These are phyloP conservation scores for Rhodamnia rubescens DNA, from an alignment of 345 rosid species.

Conservation along the genomic window DNA sequence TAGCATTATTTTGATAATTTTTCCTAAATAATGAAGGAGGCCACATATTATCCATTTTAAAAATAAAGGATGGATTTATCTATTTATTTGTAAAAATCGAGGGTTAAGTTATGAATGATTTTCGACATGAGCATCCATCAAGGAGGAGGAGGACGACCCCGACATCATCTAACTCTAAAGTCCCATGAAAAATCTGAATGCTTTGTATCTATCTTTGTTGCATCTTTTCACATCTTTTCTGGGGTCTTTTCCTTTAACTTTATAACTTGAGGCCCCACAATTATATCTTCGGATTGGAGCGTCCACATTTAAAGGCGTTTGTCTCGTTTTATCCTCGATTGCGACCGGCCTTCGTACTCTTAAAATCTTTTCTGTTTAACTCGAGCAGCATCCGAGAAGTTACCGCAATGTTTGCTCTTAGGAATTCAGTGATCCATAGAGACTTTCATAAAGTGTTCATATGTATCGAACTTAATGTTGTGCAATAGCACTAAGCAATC, in stretches of 20 bases:
- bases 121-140: neutral
- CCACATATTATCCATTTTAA: neutral
- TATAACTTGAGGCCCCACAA: neutral
- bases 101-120: neutral
- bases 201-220: neutral
- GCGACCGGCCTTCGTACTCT: too few relatives aligned
- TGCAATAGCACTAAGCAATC: neutral
- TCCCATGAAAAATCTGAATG: neutral
- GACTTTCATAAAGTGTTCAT: neutral
- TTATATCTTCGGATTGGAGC: neutral
- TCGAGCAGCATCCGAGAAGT: neutral
- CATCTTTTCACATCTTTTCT: neutral
- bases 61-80: neutral
- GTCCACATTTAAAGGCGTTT: neutral
- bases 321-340: neutral
- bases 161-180: neutral
- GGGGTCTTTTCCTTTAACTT: neutral
- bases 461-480: too few relatives aligned
- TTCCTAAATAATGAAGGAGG: neutral
- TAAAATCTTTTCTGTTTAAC: too few relatives aligned
- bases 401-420: neutral
- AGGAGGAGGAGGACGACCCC: neutral
- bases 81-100: neutral
- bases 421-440: neutral
- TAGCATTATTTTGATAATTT: too few relatives aligned